These are phyloP conservation scores for Ambrosiella beaveri DNA, from an alignment of 2,329 filamentous ascomycete species.

Conservation along the genomic window DNA sequence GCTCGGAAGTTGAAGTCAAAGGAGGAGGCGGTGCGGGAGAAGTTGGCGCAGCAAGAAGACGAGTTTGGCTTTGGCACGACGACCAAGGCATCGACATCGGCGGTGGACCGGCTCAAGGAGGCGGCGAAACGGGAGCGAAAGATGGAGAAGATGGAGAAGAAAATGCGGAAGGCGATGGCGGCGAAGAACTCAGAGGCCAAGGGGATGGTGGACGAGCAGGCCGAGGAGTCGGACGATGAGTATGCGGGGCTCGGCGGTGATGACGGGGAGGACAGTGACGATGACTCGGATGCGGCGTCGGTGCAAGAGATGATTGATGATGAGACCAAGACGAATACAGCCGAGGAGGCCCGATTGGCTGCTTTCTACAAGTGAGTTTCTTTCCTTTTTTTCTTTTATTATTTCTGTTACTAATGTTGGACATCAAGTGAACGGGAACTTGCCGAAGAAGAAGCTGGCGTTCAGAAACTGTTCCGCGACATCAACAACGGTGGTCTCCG, in stretches of 20 bases:
- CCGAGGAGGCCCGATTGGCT: slow-evolving; percentile 64
- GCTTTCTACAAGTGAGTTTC: slow-evolving; percentile 73
- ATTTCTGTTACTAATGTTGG: background rate
- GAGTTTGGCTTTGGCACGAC: slow-evolving; percentile 22
- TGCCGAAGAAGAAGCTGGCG: slow-evolving; percentile 64
- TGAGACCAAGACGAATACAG: slow-evolving; percentile 25
- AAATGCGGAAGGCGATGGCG: slow-evolving; percentile 36
- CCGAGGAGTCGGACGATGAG: slow-evolving; percentile 94
- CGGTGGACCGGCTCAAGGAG: slow-evolving; percentile 56
- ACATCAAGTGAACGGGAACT: slow-evolving; percentile 56
- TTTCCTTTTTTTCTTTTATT: background rate
- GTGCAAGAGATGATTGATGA: slow-evolving; percentile 86
- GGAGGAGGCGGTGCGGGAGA: slow-evolving; percentile 18
- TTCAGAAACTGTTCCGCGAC: slow-evolving; percentile 83
- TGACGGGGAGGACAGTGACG: slow-evolving; percentile 71
- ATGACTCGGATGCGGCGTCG: slow-evolving; percentile 47
- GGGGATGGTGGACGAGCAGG: slow-evolving; percentile 79
- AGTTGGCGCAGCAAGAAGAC: slow-evolving; percentile 20
- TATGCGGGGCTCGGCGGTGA: slow-evolving; percentile 85
- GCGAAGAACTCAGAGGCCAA: slow-evolving; percentile 77
- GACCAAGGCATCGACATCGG: slow-evolving; percentile 20
- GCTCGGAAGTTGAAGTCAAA: slow-evolving; percentile 25
- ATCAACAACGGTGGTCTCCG: slow-evolving; percentile 78
- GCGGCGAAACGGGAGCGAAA: slow-evolving; percentile 36
- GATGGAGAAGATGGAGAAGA: slow-evolving; percentile 13